These are phyloP conservation scores for Candida coquimbonensis DNA, from an alignment of 805 yeast species.

Conservation along the genomic window DNA sequence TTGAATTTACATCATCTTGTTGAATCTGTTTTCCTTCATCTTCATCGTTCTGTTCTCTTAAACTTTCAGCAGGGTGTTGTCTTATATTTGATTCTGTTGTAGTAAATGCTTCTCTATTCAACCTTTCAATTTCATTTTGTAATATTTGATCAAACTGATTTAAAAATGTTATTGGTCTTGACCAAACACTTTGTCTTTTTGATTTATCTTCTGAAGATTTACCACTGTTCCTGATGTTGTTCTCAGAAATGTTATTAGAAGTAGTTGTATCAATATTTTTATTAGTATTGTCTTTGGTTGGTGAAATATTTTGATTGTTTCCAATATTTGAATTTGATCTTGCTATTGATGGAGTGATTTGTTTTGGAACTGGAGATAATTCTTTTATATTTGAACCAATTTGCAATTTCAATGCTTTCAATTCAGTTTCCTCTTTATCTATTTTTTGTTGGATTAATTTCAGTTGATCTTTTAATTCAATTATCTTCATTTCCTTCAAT, in stretches of 20 bases:
- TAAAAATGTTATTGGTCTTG: conserved; percentile 52
- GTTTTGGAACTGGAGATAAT: conserved; percentile 14
- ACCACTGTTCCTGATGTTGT: neutral
- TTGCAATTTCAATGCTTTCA: conserved; percentile 27
- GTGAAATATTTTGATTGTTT: conserved; percentile 3
- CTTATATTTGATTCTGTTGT: neutral
- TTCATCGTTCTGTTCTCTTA: neutral
- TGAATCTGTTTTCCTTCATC: neutral
- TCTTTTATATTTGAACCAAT: conserved; percentile 26
- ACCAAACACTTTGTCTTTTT: conserved; percentile 29
- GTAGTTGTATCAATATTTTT: neutral
- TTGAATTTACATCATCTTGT: neutral
- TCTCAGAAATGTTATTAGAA: neutral
- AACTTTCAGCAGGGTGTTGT: neutral
- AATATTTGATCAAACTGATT: conserved; percentile 64
- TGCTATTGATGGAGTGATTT: neutral
- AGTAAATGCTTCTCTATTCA: conserved; percentile 22
- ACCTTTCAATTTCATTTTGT: conserved; percentile 58
- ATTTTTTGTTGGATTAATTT: conserved; percentile 40
- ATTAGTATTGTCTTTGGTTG: conserved; percentile 1
- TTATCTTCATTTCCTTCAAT: conserved; percentile 57
- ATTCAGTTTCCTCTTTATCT: conserved; percentile 31
- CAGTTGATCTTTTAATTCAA: conserved; percentile 52
- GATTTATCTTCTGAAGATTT: neutral
- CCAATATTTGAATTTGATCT: neutral